Evolutionary conservation across 257 asterid genomes (phyloP).

Genomic region (Jacaranda mimosifolia): DNA sequence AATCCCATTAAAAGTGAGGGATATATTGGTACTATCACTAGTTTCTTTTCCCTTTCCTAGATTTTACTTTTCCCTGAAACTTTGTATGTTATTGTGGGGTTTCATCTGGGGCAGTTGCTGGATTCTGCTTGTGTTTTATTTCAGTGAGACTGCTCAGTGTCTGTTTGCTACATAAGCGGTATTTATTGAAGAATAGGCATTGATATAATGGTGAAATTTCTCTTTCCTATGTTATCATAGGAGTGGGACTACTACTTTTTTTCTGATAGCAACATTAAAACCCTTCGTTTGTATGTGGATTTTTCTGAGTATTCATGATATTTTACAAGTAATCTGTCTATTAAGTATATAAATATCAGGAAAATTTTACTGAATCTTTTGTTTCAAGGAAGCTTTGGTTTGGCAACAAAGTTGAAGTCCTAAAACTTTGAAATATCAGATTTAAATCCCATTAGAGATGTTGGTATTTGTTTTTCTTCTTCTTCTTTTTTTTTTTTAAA

Average conservation of each 20-base stretch:
- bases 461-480: too few relatives aligned
- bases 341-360: too few relatives aligned
- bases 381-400: too few relatives aligned
- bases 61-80: slow-evolving; percentile 15
- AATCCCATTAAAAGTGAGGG: slow-evolving; percentile 16
- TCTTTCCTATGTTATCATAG: neutral
- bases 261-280: too few relatives aligned
- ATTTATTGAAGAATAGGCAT: neutral
- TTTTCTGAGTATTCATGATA: too few relatives aligned
- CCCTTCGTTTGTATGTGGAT: too few relatives aligned
- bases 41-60: neutral
- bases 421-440: too few relatives aligned
- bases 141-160: slow-evolving; percentile 10
- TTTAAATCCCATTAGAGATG: too few relatives aligned
- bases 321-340: too few relatives aligned
- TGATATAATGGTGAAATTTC: neutral
- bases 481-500: too few relatives aligned
- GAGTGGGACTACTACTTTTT: neutral
- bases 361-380: too few relatives aligned
- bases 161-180: neutral
- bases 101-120: slow-evolving; percentile 17
- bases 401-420: too few relatives aligned
- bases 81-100: slow-evolving; percentile 25
- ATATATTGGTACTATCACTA: neutral
- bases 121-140: slow-evolving; percentile 19